A percentile compares a stretch with the other conserved stretches of the same genome.
Evolutionary conservation across 164 flowering plant genomes (phyloP).

Genomic region (Stephania japonica): DNA sequence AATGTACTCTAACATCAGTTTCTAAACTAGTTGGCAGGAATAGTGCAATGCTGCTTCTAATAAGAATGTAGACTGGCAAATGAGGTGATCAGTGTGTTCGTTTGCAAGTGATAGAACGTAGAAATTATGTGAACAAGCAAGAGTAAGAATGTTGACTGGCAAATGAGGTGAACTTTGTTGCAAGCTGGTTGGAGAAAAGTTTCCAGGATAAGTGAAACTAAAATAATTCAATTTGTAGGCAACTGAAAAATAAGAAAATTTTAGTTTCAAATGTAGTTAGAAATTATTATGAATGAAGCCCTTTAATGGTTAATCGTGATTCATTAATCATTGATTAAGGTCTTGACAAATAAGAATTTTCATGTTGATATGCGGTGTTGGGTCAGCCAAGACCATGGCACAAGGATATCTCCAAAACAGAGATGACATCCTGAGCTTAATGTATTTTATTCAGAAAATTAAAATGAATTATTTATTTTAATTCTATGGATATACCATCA

Average conservation of each 20-base stretch:
- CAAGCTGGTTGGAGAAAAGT: neutral
- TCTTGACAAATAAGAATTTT: neutral
- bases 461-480: neutral
- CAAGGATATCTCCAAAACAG: neutral
- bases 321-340: neutral
- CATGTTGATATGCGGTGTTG: neutral
- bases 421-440: neutral
- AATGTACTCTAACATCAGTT: neutral
- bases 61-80: neutral
- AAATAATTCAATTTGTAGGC: neutral
- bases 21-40: neutral
- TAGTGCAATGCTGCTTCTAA: neutral
- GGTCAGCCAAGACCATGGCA: neutral
- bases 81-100: neutral
- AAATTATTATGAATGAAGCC: neutral
- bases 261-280: neutral
- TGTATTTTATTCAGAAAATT: neutral
- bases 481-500: neutral
- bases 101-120: neutral
- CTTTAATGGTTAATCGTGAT: neutral
- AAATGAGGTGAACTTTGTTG: neutral
- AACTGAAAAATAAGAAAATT: neutral
- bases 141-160: neutral
- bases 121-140: neutral
- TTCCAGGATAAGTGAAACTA: neutral